Conservation (phyloP, 106 monocot species). For the Cymbidium sinense region DNA sequence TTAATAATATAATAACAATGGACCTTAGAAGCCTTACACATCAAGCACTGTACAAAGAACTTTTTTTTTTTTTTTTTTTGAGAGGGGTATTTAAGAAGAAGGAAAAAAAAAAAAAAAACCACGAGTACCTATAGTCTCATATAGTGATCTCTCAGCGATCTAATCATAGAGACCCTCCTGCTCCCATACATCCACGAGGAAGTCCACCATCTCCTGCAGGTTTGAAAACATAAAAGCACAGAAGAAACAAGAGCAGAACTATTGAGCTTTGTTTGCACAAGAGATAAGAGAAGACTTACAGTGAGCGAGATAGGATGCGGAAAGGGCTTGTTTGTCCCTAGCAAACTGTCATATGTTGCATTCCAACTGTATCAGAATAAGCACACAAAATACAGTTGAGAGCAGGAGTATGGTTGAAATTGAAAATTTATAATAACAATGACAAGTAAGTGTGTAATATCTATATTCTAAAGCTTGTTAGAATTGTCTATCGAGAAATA, state of each 20-base stretch:
- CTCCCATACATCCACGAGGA: slow-evolving; percentile 70
- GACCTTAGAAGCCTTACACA: too few species aligned
- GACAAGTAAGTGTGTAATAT: too few species aligned
- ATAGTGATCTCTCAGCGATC: not conserved
- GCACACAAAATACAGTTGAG: not conserved
- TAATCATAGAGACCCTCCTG: slow-evolving; percentile 60
- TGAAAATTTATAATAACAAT: too few species aligned
- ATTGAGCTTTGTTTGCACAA: not conserved
- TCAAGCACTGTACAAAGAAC: too few species aligned
- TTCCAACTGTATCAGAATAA: slow-evolving; percentile 50
- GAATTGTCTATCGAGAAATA: too few species aligned
- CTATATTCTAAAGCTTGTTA: too few species aligned
- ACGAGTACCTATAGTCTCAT: too few species aligned
- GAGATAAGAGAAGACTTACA: slow-evolving; percentile 26
- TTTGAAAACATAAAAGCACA: not conserved
- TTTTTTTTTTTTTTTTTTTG: too few species aligned
- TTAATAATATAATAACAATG: too few species aligned
- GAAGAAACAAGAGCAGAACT: not conserved
- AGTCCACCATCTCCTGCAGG: slow-evolving; percentile 70
- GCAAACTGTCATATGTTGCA: slow-evolving; percentile 68
- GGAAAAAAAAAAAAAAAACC: too few species aligned
- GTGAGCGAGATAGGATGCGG: slow-evolving; percentile 46
- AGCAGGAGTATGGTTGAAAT: not conserved
- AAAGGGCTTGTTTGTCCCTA: slow-evolving; percentile 60
- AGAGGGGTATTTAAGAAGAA: too few species aligned